phyloP scores from a whole-genome alignment of 495 filamentous ascomycete genomes.

The Sporormia fimetaria region DNA sequence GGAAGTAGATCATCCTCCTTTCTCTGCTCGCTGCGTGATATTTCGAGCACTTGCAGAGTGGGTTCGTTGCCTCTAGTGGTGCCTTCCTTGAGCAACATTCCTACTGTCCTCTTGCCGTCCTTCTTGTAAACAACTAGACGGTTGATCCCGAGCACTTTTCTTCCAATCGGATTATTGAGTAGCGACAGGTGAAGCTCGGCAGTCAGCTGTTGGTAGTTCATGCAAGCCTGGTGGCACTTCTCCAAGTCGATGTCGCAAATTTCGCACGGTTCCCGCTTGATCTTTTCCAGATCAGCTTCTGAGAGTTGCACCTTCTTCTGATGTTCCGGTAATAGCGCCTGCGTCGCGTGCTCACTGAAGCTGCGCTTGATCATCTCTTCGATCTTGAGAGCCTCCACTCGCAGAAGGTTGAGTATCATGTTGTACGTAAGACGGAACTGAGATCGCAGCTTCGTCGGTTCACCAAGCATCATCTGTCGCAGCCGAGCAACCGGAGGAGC shows the following conservation, averaged over 20 bases:
- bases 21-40: slow-evolving; percentile 51
- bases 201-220: slow-evolving; percentile 64
- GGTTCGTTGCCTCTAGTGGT: slow-evolving; percentile 48
- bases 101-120: slow-evolving; percentile 67
- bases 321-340: slow-evolving; percentile 86
- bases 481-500: slow-evolving; percentile 73
- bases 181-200: slow-evolving; percentile 61
- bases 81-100: slow-evolving; percentile 68
- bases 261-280: slow-evolving; percentile 73
- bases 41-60: slow-evolving; percentile 63
- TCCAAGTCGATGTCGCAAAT: slow-evolving; percentile 74
- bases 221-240: slow-evolving; percentile 63
- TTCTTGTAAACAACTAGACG: slow-evolving; percentile 63
- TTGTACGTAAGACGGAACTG: slow-evolving; percentile 98
- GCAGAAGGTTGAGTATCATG: slow-evolving; percentile 93
- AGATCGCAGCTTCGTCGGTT: slow-evolving; percentile 86
- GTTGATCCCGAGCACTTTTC: slow-evolving; percentile 60
- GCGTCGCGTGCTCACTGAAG: slow-evolving; percentile 98
- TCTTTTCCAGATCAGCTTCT: slow-evolving; percentile 77
- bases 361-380: slow-evolving; percentile 99
- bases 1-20: slow-evolving; percentile 69
- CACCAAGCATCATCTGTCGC: slow-evolving; percentile 87
- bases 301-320: slow-evolving; percentile 90
- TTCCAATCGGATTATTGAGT: slow-evolving; percentile 62
- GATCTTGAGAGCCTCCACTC: slow-evolving; percentile 94